A percentile compares a stretch with the other conserved stretches of the same genome.
These are phyloP conservation scores for Stephanodiscus triporus DNA, from an alignment of 108 stramenopile genomes.

Conservation along the genomic window DNA sequence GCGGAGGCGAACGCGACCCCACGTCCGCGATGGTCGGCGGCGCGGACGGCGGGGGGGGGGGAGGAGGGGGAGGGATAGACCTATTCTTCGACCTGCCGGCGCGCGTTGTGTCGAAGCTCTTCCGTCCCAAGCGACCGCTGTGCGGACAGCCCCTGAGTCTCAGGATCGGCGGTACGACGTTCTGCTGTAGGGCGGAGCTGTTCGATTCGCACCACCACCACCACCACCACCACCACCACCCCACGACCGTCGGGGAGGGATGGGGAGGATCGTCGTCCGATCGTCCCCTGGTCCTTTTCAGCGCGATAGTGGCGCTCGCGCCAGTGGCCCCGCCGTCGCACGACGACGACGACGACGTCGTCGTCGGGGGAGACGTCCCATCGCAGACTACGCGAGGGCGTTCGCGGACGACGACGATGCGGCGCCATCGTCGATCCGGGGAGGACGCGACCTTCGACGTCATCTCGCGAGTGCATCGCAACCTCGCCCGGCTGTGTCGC, in stretches of 20 bases:
- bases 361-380: too few relatives aligned
- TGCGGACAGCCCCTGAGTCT: constrained; percentile 85
- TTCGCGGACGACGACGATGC: neutral
- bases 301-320: constrained; percentile 76
- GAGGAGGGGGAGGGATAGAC: constrained; percentile 28
- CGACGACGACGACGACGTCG: too few relatives aligned
- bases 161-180: constrained; percentile 75
- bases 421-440: constrained; percentile 7
- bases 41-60: neutral
- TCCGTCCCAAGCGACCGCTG: constrained; percentile 78
- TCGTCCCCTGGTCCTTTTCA: constrained; percentile 63
- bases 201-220: constrained; percentile 39
- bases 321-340: too few relatives aligned
- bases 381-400: too few relatives aligned
- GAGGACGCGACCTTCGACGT: constrained; percentile 49
- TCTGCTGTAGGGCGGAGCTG: constrained; percentile 81
- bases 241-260: constrained; percentile 9
- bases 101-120: constrained; percentile 80
- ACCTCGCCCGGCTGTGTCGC: constrained; percentile 71
- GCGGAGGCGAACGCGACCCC: neutral
- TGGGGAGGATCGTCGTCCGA: too few relatives aligned
- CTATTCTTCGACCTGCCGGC: constrained; percentile 81
- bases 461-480: constrained; percentile 72
- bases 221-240: constrained; percentile 14
- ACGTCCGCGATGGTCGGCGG: constrained; percentile 5